These are phyloP conservation scores for Hymenoscyphus albidus DNA, from an alignment of 2,329 filamentous ascomycete species.

Conservation along the genomic window DNA sequence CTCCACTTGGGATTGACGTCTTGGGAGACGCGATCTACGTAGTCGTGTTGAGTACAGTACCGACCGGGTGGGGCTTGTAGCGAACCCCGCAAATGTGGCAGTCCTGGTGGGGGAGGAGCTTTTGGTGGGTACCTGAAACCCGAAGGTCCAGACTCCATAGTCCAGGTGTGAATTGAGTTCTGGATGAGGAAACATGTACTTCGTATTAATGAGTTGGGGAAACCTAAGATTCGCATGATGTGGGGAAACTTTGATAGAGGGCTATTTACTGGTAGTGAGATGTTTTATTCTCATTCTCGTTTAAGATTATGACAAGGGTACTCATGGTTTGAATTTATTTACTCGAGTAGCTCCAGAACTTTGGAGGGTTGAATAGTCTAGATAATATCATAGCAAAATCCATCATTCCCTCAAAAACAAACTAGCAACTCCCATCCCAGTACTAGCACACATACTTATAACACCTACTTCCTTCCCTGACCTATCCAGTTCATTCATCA, in stretches of 20 bases:
- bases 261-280: no score
- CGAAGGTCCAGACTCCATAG: neutral
- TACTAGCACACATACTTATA: slow-evolving; percentile 45
- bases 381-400: neutral
- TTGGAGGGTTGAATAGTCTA: neutral
- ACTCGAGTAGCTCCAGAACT: no score
- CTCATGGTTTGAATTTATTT: no score
- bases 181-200: neutral
- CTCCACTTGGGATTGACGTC: neutral
- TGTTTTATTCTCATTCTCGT: no score
- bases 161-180: neutral
- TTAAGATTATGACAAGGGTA: no score
- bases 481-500: slow-evolving; percentile 47
- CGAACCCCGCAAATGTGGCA: neutral
- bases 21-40: slow-evolving; percentile 1
- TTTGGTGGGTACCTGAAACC: slow-evolving; percentile 1
- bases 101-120: neutral
- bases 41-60: neutral
- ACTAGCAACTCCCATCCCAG: slow-evolving; percentile 25
- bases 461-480: slow-evolving; percentile 46
- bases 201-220: neutral
- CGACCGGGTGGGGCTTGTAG: neutral
- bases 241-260: neutral
- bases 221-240: neutral
- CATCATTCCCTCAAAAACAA: slow-evolving; percentile 25